phyloP scores from a whole-genome alignment of 257 asterid genomes.

The Scutellaria minor region DNA sequence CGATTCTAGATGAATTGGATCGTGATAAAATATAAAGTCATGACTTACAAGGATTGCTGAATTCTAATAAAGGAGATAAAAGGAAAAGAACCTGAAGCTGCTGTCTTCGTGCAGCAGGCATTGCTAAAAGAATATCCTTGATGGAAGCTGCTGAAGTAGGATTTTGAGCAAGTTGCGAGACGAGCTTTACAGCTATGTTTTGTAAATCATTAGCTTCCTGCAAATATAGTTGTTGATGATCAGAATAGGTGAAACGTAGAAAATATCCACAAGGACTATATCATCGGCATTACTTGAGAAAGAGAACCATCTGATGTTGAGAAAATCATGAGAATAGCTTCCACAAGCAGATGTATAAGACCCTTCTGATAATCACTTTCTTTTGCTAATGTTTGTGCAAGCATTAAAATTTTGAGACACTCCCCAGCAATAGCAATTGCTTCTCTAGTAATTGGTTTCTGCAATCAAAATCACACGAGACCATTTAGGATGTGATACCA shows the following conservation, averaged over 20 bases:
- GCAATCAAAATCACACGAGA: conserved; percentile 45
- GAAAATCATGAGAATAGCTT: conserved; percentile 74
- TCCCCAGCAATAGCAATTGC: conserved; percentile 79
- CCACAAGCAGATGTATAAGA: conserved; percentile 73
- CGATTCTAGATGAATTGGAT: conserved; percentile 2
- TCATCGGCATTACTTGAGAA: conserved; percentile 62
- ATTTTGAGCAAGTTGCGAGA: conserved; percentile 93
- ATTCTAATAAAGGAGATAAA: conserved; percentile 14
- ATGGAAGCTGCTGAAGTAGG: conserved; percentile 69
- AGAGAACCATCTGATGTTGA: conserved; percentile 52
- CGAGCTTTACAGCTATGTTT: conserved; percentile 64
- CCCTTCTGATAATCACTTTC: conserved; percentile 65
- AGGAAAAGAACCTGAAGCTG: conserved; percentile 79
- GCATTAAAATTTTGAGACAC: conserved; percentile 80
- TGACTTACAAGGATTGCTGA: conserved; percentile 12
- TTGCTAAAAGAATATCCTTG: conserved; percentile 75
- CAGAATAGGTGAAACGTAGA: conserved; percentile 29
- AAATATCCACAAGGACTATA: conserved; percentile 24
- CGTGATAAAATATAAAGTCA: background rate
- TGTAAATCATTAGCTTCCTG: conserved; percentile 75
- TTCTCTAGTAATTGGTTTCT: conserved; percentile 72
- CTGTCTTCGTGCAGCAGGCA: conserved; percentile 81
- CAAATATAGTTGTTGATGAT: conserved; percentile 37
- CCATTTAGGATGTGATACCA: conserved; percentile 34
- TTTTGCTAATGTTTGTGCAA: conserved; percentile 72